Conservation (phyloP, 1,139 yeast species). For the Chernovozyma sophiae-reginae region DNA sequence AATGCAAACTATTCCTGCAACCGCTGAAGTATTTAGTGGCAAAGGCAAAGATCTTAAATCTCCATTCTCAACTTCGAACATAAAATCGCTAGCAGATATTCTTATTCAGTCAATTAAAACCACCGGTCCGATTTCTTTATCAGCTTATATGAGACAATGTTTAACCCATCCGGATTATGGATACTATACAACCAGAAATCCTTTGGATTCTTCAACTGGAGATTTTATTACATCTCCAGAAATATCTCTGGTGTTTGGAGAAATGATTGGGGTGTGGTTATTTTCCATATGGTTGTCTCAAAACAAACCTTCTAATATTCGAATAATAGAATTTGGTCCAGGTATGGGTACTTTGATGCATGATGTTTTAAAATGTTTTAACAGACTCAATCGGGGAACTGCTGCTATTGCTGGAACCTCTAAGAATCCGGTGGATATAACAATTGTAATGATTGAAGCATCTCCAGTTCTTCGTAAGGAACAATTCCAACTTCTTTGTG, state of each 20-base stretch:
- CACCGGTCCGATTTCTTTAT: conserved; percentile 72
- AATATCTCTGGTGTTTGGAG: conserved; percentile 85
- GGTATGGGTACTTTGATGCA: conserved; percentile 79
- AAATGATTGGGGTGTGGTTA: conserved; percentile 76
- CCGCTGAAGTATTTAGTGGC: conserved; percentile 5
- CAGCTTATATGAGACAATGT: conserved; percentile 80
- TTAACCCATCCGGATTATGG: conserved; percentile 76
- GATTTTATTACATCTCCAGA: conserved; percentile 88
- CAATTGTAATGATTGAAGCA: conserved; percentile 66
- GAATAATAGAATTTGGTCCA: conserved; percentile 84
- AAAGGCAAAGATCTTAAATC: background rate
- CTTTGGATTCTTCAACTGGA: conserved; percentile 58
- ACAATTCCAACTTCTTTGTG: conserved; percentile 52
- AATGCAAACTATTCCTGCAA: conserved; percentile 34
- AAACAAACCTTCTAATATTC: conserved; percentile 42
- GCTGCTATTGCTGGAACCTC: conserved; percentile 7
- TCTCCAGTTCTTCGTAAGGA: conserved; percentile 58
- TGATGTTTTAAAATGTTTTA: conserved; percentile 53
- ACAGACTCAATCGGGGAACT: conserved; percentile 30
- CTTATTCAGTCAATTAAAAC: conserved; percentile 55
- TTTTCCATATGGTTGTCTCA: conserved; percentile 60
- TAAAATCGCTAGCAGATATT: conserved; percentile 35
- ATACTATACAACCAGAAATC: conserved; percentile 75
- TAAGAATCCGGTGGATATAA: conserved; percentile 21
- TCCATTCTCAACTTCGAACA: conserved; percentile 8